Percentiles rank a stretch among this genome's conserved stretches.
These are phyloP conservation scores for Malus asiatica DNA, from an alignment of 306 rosid genomes.

Conservation along the genomic window DNA sequence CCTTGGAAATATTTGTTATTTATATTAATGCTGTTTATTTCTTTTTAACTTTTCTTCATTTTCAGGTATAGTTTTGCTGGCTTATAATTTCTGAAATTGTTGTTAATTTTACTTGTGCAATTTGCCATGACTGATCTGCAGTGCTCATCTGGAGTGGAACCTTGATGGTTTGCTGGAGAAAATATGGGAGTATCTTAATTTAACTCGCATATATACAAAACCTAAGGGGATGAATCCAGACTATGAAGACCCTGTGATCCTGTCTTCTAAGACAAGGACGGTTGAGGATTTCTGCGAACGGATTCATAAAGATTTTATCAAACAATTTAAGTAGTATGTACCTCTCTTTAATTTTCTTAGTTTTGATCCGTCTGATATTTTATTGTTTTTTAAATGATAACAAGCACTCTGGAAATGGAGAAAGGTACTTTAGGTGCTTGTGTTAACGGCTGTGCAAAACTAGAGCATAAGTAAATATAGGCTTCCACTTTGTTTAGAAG, in stretches of 20 bases:
- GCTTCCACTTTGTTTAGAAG: background rate
- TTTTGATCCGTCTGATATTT: background rate
- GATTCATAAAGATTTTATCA: conserved; percentile 89
- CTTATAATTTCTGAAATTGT: background rate
- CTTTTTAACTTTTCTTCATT: background rate
- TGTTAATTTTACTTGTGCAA: background rate
- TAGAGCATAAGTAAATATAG: background rate
- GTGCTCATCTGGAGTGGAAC: conserved; percentile 98
- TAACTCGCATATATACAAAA: conserved; percentile 93
- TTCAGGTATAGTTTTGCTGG: background rate
- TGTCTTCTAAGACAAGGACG: conserved; percentile 79
- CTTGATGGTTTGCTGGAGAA: conserved; percentile 94
- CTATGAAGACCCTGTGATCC: conserved; percentile 95
- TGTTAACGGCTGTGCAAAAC: background rate
- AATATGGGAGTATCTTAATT: conserved; percentile 83
- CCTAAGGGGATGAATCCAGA: conserved; percentile 99
- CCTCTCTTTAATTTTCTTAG: conserved; percentile 5
- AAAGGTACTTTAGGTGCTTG: background rate
- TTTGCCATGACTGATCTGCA: conserved; percentile 35
- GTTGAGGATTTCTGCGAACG: conserved; percentile 89
- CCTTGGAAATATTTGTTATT: background rate
- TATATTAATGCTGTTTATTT: background rate
- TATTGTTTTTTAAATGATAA: background rate
- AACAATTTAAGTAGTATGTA: conserved; percentile 90
- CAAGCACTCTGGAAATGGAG: background rate